These are phyloP conservation scores for Aspergillus sp. DNA, from an alignment of 2,329 filamentous ascomycete genomes.

Conservation along the genomic window DNA sequence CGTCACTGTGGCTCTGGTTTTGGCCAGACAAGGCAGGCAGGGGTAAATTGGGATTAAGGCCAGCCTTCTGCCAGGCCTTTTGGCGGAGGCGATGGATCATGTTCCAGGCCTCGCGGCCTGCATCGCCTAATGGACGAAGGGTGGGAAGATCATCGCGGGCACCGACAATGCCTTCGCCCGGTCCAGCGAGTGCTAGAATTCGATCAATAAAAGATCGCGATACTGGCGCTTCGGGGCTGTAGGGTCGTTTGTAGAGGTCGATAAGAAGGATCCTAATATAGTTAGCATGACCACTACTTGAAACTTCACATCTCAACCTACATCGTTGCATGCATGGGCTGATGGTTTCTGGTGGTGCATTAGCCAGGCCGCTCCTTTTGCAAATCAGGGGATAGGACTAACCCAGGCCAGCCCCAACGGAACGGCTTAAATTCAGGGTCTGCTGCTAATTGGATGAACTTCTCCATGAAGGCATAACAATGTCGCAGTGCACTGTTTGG, in stretches of 20 bases:
- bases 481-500: slow-evolving; percentile 44
- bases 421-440: slow-evolving; percentile 50
- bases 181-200: slow-evolving; percentile 46
- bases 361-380: no score
- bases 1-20: slow-evolving; percentile 38
- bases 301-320: no score
- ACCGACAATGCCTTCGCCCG: slow-evolving; percentile 47
- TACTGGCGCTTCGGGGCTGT: slow-evolving; percentile 44
- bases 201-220: slow-evolving; percentile 49
- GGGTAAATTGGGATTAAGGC: slow-evolving; percentile 45
- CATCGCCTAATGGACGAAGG: slow-evolving; percentile 47
- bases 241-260: slow-evolving; percentile 48
- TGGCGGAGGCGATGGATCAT: slow-evolving; percentile 49
- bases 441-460: slow-evolving; percentile 47
- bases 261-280: slow-evolving; percentile 44
- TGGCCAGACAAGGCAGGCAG: slow-evolving; percentile 46
- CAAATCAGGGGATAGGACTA: no score
- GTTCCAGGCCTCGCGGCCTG: slow-evolving; percentile 49
- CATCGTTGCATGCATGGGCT: slow-evolving; percentile 30
- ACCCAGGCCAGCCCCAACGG: slow-evolving; percentile 49
- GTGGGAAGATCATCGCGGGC: slow-evolving; percentile 46
- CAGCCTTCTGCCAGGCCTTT: slow-evolving; percentile 50
- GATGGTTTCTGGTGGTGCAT: slow-evolving; percentile 13
- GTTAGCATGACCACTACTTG: no score
- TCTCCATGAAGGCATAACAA: slow-evolving; percentile 50